phyloP scores from a whole-genome alignment of 163 green algal species.

The Volvox carteri region DNA sequence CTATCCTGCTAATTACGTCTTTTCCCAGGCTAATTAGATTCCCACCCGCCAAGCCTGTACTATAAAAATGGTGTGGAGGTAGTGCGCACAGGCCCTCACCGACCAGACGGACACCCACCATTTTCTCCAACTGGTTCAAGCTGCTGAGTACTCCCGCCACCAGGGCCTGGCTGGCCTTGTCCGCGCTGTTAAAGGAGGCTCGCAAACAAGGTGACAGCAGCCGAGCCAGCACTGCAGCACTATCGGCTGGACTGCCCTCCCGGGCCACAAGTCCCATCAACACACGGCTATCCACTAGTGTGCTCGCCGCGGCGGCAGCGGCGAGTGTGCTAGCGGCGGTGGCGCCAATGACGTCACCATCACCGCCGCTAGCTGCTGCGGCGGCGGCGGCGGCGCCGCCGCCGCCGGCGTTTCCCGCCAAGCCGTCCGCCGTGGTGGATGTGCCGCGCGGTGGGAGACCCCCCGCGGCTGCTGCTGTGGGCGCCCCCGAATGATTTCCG shows the following conservation, averaged over 20 bases:
- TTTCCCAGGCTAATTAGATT: no score
- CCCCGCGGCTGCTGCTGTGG: not conserved
- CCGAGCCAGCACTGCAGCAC: conserved; percentile 21
- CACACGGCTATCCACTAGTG: not conserved
- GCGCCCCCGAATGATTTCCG: not conserved
- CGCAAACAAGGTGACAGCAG: conserved; percentile 56
- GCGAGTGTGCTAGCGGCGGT: not conserved
- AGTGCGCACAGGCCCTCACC: no score
- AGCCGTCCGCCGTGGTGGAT: not conserved
- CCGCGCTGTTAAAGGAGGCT: conserved; percentile 44
- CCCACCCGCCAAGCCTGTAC: no score
- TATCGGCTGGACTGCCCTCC: conserved; percentile 35
- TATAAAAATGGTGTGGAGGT: no score
- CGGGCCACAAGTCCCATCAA: conserved; percentile 29
- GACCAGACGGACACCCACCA: no score
- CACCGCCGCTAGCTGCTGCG: not conserved
- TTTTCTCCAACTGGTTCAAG: conserved; percentile 60
- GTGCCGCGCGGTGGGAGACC: not conserved
- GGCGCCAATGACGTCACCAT: not conserved
- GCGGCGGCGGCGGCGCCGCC: not conserved
- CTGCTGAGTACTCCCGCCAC: conserved; percentile 53
- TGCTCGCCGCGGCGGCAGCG: not conserved
- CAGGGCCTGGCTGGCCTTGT: conserved; percentile 58
- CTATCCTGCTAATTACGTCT: no score
- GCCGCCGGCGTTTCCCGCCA: not conserved